Base-by-base conservation (phyloP, 257 asterid species). In the Nicotiana attenuata region DNA sequence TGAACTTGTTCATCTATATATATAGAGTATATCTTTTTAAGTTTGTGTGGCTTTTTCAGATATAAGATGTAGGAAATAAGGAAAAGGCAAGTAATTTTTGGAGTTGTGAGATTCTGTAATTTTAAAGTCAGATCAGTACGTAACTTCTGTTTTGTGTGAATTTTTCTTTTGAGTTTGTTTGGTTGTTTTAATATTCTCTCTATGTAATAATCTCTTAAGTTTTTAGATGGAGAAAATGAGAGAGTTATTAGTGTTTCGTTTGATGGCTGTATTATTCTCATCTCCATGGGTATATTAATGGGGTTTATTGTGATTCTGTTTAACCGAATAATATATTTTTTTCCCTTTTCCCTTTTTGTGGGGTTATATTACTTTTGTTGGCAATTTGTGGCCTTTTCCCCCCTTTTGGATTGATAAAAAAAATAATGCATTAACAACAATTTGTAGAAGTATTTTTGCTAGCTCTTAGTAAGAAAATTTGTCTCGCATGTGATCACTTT, bases 81-180 rank as follows among this genome's bases (percentile, higher is more conserved):
- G 31, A 73, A 73, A 73, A 47, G 79, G 60, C 59, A 38, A 22
- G 24, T n/a, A 19, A 14, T 67, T 68, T 55, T 71, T 77, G 68
- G 33, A 77, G 68, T 31, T 47, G 60, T 73, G 78, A 73, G 60
- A 73, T 73, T 45, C 67, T 57, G 81, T 57, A 29, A 14, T 77
- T 77, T 77, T 77, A 4, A 53, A 57, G 68, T 77, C 68, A 56
- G 68, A 77, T 77, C 81, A 56, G 4, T 63, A 26, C 28, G 28
- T 33, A 56, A 35, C 81, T 56, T 77, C 68, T 56, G 68, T 28
- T 6, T 5, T 17, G 65, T 41, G 77, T 60, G 47, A 7, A 11
- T n/a, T 41, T 29, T 69, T n/a, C 11, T 2, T 53, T 10, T 19
- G 63, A 56, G 63, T 56, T 29, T 56, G 24, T 56, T 20, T 41